These are phyloP conservation scores for Cercospora berteroae DNA, from an alignment of 2,329 filamentous ascomycete genomes.

Conservation along the genomic window DNA sequence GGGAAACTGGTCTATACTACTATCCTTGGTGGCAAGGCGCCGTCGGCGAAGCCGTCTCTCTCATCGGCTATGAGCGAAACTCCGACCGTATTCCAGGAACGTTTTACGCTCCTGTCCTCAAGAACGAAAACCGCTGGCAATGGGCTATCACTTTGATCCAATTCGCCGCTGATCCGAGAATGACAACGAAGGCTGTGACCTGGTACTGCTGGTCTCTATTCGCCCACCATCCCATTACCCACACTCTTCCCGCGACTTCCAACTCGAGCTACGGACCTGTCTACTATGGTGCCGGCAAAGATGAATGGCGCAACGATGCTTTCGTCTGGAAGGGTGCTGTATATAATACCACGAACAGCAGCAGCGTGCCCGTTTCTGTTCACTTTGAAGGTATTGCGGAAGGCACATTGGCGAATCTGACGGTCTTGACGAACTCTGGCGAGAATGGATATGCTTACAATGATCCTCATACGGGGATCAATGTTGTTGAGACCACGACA, in stretches of 20 bases:
- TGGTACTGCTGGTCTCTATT: constrained; percentile 43
- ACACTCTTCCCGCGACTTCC: constrained; percentile 44
- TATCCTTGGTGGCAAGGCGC: constrained; percentile 51
- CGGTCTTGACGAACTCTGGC: constrained; percentile 43
- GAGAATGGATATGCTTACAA: constrained; percentile 30
- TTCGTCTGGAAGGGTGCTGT: constrained; percentile 49
- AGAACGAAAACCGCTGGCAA: constrained; percentile 35
- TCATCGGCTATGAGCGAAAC: constrained; percentile 66
- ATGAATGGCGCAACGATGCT: constrained; percentile 34
- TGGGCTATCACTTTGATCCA: constrained; percentile 42
- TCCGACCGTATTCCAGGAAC: constrained; percentile 57
- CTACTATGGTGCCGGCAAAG: constrained; percentile 49
- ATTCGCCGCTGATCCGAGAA: constrained; percentile 41
- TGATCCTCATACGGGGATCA: constrained; percentile 40
- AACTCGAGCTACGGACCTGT: constrained; percentile 36
- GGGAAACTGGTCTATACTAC: constrained; percentile 41
- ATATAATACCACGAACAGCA: constrained; percentile 47
- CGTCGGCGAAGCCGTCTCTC: constrained; percentile 63
- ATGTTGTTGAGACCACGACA: constrained; percentile 50
- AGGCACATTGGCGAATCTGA: constrained; percentile 41
- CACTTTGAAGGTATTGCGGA: constrained; percentile 39
- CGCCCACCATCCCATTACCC: constrained; percentile 46
- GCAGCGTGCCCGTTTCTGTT: constrained; percentile 37
- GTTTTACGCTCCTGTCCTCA: constrained; percentile 38
- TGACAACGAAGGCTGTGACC: constrained; percentile 34